phyloP scores from a whole-genome alignment of 2,329 filamentous ascomycete species.

The Chaetomiaceae sp. region DNA sequence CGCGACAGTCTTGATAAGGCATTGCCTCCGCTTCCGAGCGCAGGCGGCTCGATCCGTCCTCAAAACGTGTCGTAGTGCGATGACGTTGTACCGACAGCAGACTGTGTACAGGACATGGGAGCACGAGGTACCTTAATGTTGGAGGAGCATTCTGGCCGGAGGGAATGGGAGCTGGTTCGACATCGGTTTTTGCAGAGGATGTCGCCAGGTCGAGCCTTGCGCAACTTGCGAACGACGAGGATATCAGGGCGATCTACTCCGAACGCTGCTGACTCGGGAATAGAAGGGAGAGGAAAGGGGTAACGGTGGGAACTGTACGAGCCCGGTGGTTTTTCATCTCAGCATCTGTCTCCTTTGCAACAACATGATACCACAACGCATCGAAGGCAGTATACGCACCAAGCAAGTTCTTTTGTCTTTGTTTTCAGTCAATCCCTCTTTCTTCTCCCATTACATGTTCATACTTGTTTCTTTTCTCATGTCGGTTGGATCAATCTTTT shows the following conservation, averaged over 20 bases:
- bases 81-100: not conserved
- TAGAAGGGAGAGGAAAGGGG: not conserved
- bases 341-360: slow-evolving; percentile 8
- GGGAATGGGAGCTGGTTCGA: slow-evolving; percentile 25
- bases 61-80: slow-evolving; percentile 23
- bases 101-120: not conserved
- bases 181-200: slow-evolving; percentile 15
- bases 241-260: not conserved
- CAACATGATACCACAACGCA: slow-evolving; percentile 19
- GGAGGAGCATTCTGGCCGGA: not conserved
- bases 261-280: not conserved
- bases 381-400: slow-evolving; percentile 14
- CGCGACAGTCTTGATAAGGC: slow-evolving; percentile 58
- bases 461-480: slow-evolving; percentile 19
- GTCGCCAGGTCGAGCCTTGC: not conserved
- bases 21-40: slow-evolving; percentile 51
- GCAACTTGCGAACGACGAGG: not conserved
- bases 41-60: slow-evolving; percentile 3
- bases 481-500: slow-evolving; percentile 19
- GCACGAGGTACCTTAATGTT: no score
- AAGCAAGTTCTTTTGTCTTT: slow-evolving; percentile 14
- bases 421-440: not conserved
- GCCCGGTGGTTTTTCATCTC: slow-evolving; percentile 6
- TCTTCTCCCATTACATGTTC: slow-evolving; percentile 2
- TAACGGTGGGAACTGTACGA: slow-evolving; percentile 8